Base-by-base conservation (phyloP, 108 stramenopile species). In the Skeletonema tropicum region DNA sequence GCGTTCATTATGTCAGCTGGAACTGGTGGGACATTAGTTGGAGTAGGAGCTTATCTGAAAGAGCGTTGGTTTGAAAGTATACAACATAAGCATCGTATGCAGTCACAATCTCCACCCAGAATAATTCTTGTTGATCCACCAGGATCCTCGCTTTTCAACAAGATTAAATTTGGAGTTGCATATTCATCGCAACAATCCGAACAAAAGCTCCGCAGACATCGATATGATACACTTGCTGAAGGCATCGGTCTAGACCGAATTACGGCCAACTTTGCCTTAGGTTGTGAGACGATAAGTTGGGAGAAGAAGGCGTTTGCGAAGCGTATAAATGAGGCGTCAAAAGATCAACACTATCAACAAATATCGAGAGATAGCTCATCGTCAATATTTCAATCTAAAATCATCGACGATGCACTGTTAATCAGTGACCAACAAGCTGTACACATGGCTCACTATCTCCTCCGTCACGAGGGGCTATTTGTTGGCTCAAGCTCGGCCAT, bases 1-100 rank as follows among this genome's bases (percentile, higher is more conserved):
- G 97, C 97, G 15, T 98, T 99, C 82, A 85, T 91, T 65, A 98
- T 99, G 97, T 96, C 95, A 15, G 86, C 97, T 12, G 98, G 98
- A 1, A 99, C 98, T 17, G 97, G 97, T 11, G 97, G 97, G 26
- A 97, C 97, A 42, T 89, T 99, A 42, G 89, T 97, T 14, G 97
- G 98, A 14, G 90, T 97, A 2, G 96, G 94, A 19, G 66, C 68
- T 11, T 95, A 85, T 65, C 68, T 97, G 62, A 93, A 90, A 48
- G 84, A 92, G 57, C 82, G 64, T 45, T 76, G 73, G 79, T 76
- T 70, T 26, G 36, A n/a, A n/a, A 64, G 21, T 29, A 15, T 31
- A 68, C 30, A 31, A 19, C 21, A 23, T 13, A 32, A 67, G 52
- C 73, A 64, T 21, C n/a, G 66, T 19, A 8, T 31, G 12, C 41